Evolutionary conservation across 257 asterid genomes (phyloP).

Genomic region (Solanum microdontum): DNA sequence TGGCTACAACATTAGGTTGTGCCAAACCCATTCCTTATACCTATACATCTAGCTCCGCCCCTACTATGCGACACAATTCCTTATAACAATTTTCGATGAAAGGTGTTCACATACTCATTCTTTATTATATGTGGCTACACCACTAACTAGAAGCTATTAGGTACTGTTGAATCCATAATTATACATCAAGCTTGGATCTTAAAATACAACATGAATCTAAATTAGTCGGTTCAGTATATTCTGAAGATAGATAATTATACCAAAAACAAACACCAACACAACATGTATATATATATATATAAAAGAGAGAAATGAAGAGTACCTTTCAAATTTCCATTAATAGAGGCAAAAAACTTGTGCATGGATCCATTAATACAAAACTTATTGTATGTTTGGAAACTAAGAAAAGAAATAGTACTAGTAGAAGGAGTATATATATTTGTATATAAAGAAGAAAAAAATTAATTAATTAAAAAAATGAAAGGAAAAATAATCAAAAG

Average conservation of each 20-base stretch:
- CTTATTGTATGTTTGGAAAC: not conserved
- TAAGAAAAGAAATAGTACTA: not conserved
- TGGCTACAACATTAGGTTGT: not conserved
- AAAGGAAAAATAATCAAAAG: not conserved
- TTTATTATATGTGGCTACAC: not conserved
- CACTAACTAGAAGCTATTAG: not conserved
- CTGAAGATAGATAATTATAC: not conserved
- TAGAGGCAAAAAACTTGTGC: not conserved
- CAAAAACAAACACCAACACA: not conserved
- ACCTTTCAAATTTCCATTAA: not conserved
- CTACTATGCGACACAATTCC: too few species aligned
- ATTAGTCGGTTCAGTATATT: not conserved
- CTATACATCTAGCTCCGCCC: not conserved
- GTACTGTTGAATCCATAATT: not conserved
- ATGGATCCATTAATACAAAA: not conserved
- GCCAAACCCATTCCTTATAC: not conserved
- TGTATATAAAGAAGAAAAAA: not conserved
- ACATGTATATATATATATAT: not conserved
- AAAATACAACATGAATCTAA: not conserved
- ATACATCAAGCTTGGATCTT: not conserved
- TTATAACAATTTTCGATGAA: too few species aligned
- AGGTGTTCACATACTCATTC: too few species aligned
- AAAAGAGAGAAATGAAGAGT: not conserved
- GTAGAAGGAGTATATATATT: not conserved
- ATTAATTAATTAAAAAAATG: not conserved